Conservation (phyloP, 2,329 filamentous ascomycete species). For the Emergomyces pasteurianus region DNA sequence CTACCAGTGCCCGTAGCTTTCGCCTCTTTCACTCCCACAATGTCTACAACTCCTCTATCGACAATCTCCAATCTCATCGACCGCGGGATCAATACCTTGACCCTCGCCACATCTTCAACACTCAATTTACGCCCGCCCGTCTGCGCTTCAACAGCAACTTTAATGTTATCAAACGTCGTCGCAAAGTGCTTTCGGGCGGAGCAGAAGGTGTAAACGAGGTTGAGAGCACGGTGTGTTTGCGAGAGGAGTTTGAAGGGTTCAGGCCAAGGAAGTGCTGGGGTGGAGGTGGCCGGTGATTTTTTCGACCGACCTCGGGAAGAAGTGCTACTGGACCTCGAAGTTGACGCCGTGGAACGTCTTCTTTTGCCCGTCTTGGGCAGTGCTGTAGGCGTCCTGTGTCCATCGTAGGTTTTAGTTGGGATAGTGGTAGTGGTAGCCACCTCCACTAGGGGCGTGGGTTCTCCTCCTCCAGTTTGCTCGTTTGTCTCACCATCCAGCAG, state of each 20-base stretch:
- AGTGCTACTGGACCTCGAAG: constrained; percentile 1
- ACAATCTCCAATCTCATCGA: constrained; percentile 77
- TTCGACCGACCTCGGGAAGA: constrained; percentile 5
- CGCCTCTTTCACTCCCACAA: constrained; percentile 49
- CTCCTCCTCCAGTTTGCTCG: neutral
- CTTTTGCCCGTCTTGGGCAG: neutral
- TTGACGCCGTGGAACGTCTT: neutral
- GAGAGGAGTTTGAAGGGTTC: constrained; percentile 59
- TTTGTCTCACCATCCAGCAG: neutral
- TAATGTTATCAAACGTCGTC: constrained; percentile 85
- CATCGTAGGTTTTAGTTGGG: constrained; percentile 4
- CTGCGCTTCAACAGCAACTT: constrained; percentile 70
- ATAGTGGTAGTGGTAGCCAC: neutral
- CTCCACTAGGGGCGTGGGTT: neutral
- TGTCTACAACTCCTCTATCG: constrained; percentile 69
- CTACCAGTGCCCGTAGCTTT: constrained; percentile 33
- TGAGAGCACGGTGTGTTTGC: constrained; percentile 71
- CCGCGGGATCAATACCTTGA: constrained; percentile 64
- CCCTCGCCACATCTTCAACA: constrained; percentile 68
- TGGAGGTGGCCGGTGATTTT: constrained; percentile 13
- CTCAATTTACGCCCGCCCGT: constrained; percentile 54
- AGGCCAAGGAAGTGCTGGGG: constrained; percentile 54
- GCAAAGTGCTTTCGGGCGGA: constrained; percentile 83
- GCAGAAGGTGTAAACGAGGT: constrained; percentile 89
- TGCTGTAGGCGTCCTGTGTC: neutral